A percentile compares a stretch with the other conserved stretches of the same genome.
phyloP scores from a whole-genome alignment of 2,329 filamentous ascomycete genomes.

The Escovopsis sp. region DNA sequence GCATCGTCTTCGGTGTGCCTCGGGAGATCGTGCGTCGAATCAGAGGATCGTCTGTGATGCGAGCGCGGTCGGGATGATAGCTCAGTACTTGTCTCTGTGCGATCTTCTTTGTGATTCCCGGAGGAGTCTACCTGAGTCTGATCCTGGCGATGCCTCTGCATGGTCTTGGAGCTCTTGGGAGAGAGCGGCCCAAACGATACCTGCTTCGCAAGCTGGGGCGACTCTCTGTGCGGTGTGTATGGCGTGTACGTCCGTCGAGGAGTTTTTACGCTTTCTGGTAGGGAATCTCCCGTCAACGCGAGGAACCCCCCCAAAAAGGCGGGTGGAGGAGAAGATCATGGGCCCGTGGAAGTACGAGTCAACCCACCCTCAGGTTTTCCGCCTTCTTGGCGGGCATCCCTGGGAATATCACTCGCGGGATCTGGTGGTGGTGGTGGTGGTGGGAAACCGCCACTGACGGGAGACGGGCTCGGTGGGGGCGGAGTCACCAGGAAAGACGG shows the following conservation, averaged over 20 bases:
- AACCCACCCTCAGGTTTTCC: constrained; percentile 25
- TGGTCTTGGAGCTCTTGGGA: constrained; percentile 32
- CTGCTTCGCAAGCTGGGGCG: constrained; percentile 18
- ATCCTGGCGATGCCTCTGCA: constrained; percentile 25
- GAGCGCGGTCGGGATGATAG: constrained; percentile 7
- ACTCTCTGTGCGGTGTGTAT: background rate
- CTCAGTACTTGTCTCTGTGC: constrained; percentile 9
- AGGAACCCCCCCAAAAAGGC: background rate
- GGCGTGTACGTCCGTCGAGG: constrained; percentile 1
- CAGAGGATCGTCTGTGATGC: constrained; percentile 18
- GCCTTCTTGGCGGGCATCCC: constrained; percentile 8
- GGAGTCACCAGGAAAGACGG: constrained; percentile 16
- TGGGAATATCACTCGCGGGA: constrained; percentile 29
- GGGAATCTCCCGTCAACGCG: constrained; percentile 6
- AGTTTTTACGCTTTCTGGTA: constrained; percentile 18
- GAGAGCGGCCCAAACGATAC: constrained; percentile 35
- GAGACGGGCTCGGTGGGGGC: constrained; percentile 20
- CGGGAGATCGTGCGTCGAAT: constrained; percentile 20
- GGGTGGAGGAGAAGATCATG: background rate
- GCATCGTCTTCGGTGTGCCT: constrained; percentile 3
- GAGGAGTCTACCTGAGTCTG: constrained; percentile 15
- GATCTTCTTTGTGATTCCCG: constrained; percentile 6
- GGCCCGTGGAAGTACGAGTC: constrained; percentile 13
- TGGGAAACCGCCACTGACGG: constrained; percentile 17
- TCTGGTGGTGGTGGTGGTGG: constrained; percentile 27